phyloP scores from a whole-genome alignment of 768 basidiomycete species.

The Inosperma sp. region DNA sequence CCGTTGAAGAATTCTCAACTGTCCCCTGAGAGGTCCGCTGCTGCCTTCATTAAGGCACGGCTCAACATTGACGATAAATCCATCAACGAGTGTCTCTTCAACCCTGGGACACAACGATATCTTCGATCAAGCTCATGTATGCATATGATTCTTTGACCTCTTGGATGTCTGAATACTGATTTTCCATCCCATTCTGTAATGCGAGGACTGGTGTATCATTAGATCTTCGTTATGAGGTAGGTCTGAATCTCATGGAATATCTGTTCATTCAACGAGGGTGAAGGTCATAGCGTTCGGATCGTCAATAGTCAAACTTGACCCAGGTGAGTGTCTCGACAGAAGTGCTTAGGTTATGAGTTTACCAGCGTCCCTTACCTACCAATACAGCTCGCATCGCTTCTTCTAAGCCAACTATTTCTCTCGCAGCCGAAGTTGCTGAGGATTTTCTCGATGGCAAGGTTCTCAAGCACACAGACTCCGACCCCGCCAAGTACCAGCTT shows the following conservation, averaged over 20 bases:
- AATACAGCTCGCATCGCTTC: constrained; percentile 7
- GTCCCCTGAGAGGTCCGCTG: constrained; percentile 17
- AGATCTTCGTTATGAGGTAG: constrained; percentile 29
- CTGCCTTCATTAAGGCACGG: constrained; percentile 18
- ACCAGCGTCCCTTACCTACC: neutral
- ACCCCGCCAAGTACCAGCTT: no score
- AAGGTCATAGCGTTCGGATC: constrained; percentile 27
- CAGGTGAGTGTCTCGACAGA: constrained; percentile 14
- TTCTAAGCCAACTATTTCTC: constrained; percentile 3
- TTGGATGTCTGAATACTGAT: constrained; percentile 2
- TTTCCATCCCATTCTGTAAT: constrained; percentile 31
- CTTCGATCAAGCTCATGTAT: constrained; percentile 23
- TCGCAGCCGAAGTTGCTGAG: constrained; percentile 34
- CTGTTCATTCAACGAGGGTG: neutral
- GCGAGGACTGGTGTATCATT: constrained; percentile 36
- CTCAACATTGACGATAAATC: constrained; percentile 16
- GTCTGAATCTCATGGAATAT: neutral
- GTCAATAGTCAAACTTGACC: constrained; percentile 24
- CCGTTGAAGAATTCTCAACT: constrained; percentile 17
- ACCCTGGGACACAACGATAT: constrained; percentile 18
- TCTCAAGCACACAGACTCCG: no score
- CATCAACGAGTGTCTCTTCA: constrained; percentile 14
- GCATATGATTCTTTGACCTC: neutral
- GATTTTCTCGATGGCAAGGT: constrained; percentile 30
- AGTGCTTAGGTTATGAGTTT: neutral